Conservation (phyloP, 2,329 filamentous ascomycete species). For the Pseudogymnoascus sp. region DNA sequence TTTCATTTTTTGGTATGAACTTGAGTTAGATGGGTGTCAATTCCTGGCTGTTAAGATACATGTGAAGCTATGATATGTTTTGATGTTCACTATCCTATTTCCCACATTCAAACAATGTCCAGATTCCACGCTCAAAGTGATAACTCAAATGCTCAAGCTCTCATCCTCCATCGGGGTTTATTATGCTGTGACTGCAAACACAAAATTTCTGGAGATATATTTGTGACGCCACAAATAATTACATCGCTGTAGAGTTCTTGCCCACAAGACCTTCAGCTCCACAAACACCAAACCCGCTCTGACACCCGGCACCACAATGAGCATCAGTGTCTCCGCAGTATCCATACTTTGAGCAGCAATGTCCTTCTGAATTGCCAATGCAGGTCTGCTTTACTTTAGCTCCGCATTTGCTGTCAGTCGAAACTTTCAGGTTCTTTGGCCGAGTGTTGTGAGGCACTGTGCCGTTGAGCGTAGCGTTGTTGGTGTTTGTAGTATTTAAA, state of each 20-base stretch:
- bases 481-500: neutral
- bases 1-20: neutral
- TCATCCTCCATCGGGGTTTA: neutral
- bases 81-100: rapidly evolving
- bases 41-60: neutral
- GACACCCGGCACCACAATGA: constrained; percentile 34
- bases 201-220: neutral
- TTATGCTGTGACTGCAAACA: too few species aligned
- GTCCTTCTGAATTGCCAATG: neutral
- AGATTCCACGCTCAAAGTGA: neutral
- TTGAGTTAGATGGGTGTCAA: neutral
- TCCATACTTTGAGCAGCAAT: constrained; percentile 36
- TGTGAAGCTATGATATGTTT: neutral
- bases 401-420: neutral
- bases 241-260: neutral
- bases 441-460: neutral
- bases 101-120: neutral
- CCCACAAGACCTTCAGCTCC: neutral
- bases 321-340: constrained; percentile 33
- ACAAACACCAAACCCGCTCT: constrained; percentile 32
- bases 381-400: neutral
- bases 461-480: neutral
- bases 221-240: too few species aligned
- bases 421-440: neutral
- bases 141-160: neutral